Evolutionary conservation across 1,284 basidiomycete species (phyloP), one percentile per base, ranked within the genome.

Genomic region (Hortiboletus rubellus): DNA sequence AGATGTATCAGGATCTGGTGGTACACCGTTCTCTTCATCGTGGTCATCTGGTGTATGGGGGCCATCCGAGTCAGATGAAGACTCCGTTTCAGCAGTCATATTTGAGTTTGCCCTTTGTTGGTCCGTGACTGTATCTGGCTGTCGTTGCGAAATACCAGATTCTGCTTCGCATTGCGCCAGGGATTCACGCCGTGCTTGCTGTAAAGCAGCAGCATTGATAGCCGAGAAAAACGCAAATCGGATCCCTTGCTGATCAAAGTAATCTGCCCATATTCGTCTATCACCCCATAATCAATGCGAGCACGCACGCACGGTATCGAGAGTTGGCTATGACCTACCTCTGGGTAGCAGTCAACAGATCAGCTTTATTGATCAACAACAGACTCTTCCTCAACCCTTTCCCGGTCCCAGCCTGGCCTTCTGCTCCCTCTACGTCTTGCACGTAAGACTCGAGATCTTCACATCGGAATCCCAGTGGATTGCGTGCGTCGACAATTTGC

Each of bases 161-260:
- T 60, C 64, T 27, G 46, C 50, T 37, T 65, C 62, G 9, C 22
- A 41, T 31, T 57, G 54, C 36, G 57, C 40, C 52, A 80, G 63
- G 31, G 85, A 82, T 57, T 88, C 85, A 58, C 79, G 74, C 30
- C 83, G 78, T 14, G 85, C 87, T 71, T 92, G 82, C 63, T 96
- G 95, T 24, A 93, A 70, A 8, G 93, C 94, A 10, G 89, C 82
- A 14, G 94, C 94, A 74, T 94, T 90, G 12, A 90, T 84, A 7
- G 97, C 97, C 33, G 96, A 99, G 81, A 97, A 99, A 75, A 99
- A 99, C 0, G 94, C 95, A 67, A 94, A 98, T 58, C 81, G 81
- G 48, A 98, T 83, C 8, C 84, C 83, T 65, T 93, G 81, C 18
- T 79, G 69, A 59, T 98, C 94, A 68, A 99, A 98, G 74, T 97